Evolutionary conservation across 2,329 filamentous ascomycete genomes (phyloP).

Genomic region (Nemania sp.): DNA sequence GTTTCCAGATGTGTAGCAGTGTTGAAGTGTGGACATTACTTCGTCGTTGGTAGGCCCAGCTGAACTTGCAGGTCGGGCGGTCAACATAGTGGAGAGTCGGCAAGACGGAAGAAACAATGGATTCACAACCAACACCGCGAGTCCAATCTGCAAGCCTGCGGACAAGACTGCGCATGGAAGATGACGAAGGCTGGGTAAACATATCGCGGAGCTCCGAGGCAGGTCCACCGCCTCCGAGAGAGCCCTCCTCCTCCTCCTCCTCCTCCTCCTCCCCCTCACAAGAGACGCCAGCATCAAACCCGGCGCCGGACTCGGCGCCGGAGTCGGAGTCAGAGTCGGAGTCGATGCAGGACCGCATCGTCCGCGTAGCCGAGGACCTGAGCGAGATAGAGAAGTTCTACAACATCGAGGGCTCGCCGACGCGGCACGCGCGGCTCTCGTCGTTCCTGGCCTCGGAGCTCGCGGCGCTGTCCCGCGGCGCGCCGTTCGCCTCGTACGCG

Average conservation of each 20-base stretch:
- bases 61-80: too few relatives aligned
- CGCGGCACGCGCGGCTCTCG: slow-evolving; percentile 46
- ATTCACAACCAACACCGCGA: background rate
- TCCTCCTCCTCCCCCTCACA: too few relatives aligned
- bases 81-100: too few relatives aligned
- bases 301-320: too few relatives aligned
- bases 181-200: slow-evolving; percentile 20
- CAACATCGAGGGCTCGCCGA: slow-evolving; percentile 51
- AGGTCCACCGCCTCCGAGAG: background rate
- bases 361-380: slow-evolving; percentile 51
- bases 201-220: slow-evolving; percentile 2
- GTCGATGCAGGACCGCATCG: slow-evolving; percentile 45
- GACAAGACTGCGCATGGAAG: background rate
- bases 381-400: slow-evolving; percentile 54
- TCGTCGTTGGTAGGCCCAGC: background rate
- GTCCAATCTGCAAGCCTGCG: background rate
- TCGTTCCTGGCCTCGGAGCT: slow-evolving; percentile 51
- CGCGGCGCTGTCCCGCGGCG: slow-evolving; percentile 39
- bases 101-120: background rate
- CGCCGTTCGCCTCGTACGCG: slow-evolving; percentile 43
- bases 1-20: background rate
- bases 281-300: too few relatives aligned
- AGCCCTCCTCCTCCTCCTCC: background rate
- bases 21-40: background rate
- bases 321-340: slow-evolving; percentile 10